Evolutionary conservation across 2,329 filamentous ascomycete genomes (phyloP), one percentile per base, ranked within the genome.

Genomic region (Pyrenochaeta sp.): DNA sequence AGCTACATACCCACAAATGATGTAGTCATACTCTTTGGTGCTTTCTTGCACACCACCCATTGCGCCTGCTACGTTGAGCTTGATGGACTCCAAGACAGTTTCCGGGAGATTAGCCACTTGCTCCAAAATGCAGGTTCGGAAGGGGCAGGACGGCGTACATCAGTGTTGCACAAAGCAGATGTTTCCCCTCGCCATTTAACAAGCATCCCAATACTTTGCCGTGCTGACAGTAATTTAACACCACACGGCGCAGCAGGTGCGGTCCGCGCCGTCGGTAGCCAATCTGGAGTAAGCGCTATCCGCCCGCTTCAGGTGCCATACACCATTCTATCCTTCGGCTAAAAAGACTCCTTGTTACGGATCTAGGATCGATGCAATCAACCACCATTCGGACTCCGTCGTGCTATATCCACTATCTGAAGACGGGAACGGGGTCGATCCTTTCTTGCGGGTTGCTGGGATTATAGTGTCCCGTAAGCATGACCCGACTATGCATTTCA

Each of bases 1-100:
- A 44, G 39, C n/a, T 24, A 43, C 45, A 5, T 52, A 56, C 58
- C 58, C 53, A 52, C 53, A 60, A 22, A 60, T 43, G 22, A 56
- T 54, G 32, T 54, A 54, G 32, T 61, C 53, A 28, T 53, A 53
- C 10, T 42, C 3, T 22, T 24, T 22, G 22, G 8, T 42, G 39
- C 39, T 42, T 22, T 42, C n/a, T 22, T 42, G 32, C 3, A 4
- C 12, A 13, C 32, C 22, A 42, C 39, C n/a, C 39, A 42, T 42
- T 15, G n/a, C 10, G 39, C 13, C 13, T 15, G n/a, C n/a, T 22
- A 5, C 22, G 39, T 5, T 15, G 5, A 42, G 13, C 10, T 22
- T 22, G 22, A 3, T 36, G 32, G 28, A 30, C 28, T 19, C 19
- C 19, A 19, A 19, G 19, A 19, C 19, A 19, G 19, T 19, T 19